A percentile compares a stretch with the other conserved stretches of the same genome.
phyloP scores from a whole-genome alignment of 768 basidiomycete genomes.

The Suillus placidus region DNA sequence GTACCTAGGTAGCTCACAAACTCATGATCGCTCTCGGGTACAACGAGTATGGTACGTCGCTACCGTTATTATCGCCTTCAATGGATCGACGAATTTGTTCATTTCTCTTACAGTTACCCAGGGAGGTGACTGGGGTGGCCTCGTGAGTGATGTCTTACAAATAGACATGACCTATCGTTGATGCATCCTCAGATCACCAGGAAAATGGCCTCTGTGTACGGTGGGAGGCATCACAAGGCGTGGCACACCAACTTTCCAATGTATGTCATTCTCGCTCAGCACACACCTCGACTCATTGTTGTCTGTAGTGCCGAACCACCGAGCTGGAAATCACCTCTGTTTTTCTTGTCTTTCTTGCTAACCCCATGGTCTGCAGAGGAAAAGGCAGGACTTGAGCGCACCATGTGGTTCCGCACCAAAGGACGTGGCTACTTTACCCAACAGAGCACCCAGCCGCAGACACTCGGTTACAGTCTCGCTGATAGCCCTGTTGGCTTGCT shows the following conservation, averaged over 20 bases:
- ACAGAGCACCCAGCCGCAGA: conserved; percentile 51
- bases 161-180: neutral
- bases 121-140: conserved; percentile 51
- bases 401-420: conserved; percentile 18
- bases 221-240: conserved; percentile 47
- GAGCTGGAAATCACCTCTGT: conserved; percentile 27
- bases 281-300: neutral
- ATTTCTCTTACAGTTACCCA: conserved; percentile 40
- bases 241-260: conserved; percentile 52
- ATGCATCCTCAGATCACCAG: conserved; percentile 35
- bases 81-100: neutral
- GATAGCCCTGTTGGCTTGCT: conserved; percentile 61
- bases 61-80: neutral
- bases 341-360: conserved; percentile 31
- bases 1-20: conserved; percentile 45
- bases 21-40: conserved; percentile 49
- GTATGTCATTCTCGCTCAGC: conserved; percentile 26
- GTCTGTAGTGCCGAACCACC: conserved; percentile 28
- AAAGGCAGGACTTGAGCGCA: conserved; percentile 23
- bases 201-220: conserved; percentile 38
- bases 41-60: conserved; percentile 9
- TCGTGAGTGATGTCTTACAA: conserved; percentile 29
- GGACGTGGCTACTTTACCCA: conserved; percentile 35
- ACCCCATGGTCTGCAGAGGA: conserved; percentile 33
- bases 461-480: conserved; percentile 53